Percentiles rank a stretch among this genome's conserved stretches.
Conservation (phyloP, 805 yeast species). For the Spathaspora girioi region DNA sequence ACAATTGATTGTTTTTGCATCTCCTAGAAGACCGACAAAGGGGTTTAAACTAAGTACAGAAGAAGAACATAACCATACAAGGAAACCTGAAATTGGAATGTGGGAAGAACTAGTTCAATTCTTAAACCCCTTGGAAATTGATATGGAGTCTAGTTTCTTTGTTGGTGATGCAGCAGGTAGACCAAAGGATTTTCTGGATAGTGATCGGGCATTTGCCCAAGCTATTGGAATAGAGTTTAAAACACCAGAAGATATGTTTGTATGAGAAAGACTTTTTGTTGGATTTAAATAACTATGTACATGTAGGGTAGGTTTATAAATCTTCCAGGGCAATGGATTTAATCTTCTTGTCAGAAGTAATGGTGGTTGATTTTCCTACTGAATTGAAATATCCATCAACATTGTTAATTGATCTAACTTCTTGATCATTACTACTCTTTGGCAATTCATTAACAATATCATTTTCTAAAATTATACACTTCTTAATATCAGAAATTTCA, state of each 20-base stretch:
- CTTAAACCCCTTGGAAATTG: slow-evolving; percentile 29
- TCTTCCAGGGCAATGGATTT: slow-evolving; percentile 19
- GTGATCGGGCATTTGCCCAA: slow-evolving; percentile 70
- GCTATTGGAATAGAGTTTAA: slow-evolving; percentile 50
- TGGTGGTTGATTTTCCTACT: slow-evolving; percentile 45
- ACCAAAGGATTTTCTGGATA: slow-evolving; percentile 69
- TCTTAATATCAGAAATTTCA: slow-evolving; percentile 51
- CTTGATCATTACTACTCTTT: slow-evolving; percentile 15
- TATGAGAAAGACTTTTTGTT: not conserved
- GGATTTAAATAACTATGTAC: not conserved
- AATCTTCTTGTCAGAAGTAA: slow-evolving; percentile 16
- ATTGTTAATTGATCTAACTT: slow-evolving; percentile 33
- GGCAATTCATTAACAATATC: slow-evolving; percentile 23
- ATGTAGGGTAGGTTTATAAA: slow-evolving; percentile 5
- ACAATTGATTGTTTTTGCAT: slow-evolving; percentile 51
- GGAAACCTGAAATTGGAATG: slow-evolving; percentile 85
- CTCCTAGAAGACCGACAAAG: slow-evolving; percentile 51
- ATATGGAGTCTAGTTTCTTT: slow-evolving; percentile 48
- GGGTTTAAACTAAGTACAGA: slow-evolving; percentile 19
- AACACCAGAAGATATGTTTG: slow-evolving; percentile 70
- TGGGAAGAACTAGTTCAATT: slow-evolving; percentile 52
- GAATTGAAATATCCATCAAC: slow-evolving; percentile 63
- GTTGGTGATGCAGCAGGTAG: slow-evolving; percentile 99
- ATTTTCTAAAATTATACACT: slow-evolving; percentile 32
- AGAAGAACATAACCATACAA: slow-evolving; percentile 34